Evolutionary conservation across 805 yeast species (phyloP).

Genomic region (Saccharomycopsis fodiens): DNA sequence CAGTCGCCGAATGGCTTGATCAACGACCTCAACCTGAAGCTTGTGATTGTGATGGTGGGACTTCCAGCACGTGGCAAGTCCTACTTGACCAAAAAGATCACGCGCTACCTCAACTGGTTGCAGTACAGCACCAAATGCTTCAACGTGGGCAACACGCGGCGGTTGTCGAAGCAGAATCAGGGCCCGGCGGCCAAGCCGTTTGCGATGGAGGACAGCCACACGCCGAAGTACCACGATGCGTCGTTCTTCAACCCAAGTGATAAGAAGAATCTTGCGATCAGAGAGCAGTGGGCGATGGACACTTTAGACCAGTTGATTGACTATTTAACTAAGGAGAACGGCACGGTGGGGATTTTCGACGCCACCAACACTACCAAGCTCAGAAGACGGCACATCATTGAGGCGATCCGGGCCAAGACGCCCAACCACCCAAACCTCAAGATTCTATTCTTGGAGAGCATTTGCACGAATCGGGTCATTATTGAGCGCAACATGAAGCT

Average conservation of each 20-base stretch:
- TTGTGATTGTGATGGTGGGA: conserved; percentile 66
- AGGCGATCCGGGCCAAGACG: conserved; percentile 29
- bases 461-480: conserved; percentile 26
- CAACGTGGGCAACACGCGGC: conserved; percentile 63
- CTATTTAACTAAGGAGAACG: conserved; percentile 27
- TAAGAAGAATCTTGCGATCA: conserved; percentile 28
- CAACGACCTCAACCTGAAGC: conserved; percentile 29
- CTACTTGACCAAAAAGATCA: conserved; percentile 57
- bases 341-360: conserved; percentile 43
- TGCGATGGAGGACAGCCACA: conserved; percentile 7
- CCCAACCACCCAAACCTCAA: conserved; percentile 29
- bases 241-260: conserved; percentile 35
- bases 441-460: conserved; percentile 34
- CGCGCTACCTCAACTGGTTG: conserved; percentile 56
- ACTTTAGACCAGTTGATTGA: conserved; percentile 35
- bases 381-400: conserved; percentile 34
- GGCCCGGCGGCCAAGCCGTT: conserved; percentile 26
- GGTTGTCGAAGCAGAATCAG: conserved; percentile 39
- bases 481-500: conserved; percentile 27
- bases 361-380: conserved; percentile 43
- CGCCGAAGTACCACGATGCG: conserved; percentile 28
- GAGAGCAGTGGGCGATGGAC: conserved; percentile 41
- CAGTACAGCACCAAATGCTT: conserved; percentile 58
- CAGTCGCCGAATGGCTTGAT: conserved; percentile 68
- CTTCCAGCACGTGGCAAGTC: conserved; percentile 70